A percentile compares a stretch with the other conserved stretches of the same genome.
phyloP scores from a whole-genome alignment of 495 filamentous ascomycete species.

The Thermothielavioides terrestris region DNA sequence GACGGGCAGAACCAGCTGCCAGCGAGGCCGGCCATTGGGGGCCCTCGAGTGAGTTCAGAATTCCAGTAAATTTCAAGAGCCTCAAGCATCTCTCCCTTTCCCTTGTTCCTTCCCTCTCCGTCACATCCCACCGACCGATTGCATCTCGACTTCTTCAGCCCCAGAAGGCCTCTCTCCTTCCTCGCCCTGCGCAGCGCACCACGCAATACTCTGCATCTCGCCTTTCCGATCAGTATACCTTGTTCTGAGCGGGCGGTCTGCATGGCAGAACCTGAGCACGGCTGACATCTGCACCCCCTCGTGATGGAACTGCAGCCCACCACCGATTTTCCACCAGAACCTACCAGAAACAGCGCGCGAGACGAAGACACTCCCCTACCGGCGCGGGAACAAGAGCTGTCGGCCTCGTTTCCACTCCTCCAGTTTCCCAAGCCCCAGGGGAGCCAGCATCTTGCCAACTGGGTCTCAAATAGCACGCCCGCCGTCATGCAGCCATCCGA shows the following conservation, averaged over 20 bases:
- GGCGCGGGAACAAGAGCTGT: constrained; percentile 8
- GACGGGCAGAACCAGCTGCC: too few relatives aligned
- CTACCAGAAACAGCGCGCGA: neutral
- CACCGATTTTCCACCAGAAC: constrained; percentile 2
- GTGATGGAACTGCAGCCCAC: constrained; percentile 42
- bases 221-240: neutral
- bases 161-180: neutral
- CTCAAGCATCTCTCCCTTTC: neutral
- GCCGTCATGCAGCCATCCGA: constrained; percentile 39
- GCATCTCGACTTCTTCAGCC: neutral
- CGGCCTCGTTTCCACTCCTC: constrained; percentile 33
- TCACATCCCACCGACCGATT: too few relatives aligned
- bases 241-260: constrained; percentile 14
- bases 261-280: constrained; percentile 29
- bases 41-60: constrained; percentile 4
- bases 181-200: neutral
- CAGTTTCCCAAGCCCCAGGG: constrained; percentile 43
- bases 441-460: constrained; percentile 42
- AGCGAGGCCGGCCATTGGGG: too few relatives aligned
- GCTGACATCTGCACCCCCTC: constrained; percentile 27
- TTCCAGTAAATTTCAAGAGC: neutral
- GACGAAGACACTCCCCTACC: constrained; percentile 4
- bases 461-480: constrained; percentile 43
- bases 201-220: neutral
- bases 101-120: neutral